A percentile compares a stretch with the other conserved stretches of the same genome.
These are phyloP conservation scores for Russula brevipes DNA, from an alignment of 768 basidiomycete genomes.

Conservation along the genomic window DNA sequence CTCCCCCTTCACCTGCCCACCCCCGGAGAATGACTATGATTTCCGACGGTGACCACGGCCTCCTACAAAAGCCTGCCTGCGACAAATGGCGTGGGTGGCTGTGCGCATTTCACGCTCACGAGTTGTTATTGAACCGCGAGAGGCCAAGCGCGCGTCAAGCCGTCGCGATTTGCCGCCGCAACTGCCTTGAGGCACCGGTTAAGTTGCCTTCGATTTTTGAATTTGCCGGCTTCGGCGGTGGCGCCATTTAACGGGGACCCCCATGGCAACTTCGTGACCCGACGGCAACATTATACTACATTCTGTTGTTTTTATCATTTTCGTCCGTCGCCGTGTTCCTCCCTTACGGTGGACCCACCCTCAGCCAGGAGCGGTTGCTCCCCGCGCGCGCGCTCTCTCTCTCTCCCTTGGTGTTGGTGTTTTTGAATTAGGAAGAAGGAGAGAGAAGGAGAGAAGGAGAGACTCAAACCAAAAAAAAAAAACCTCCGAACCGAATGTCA, in stretches of 20 bases:
- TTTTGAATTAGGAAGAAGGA: not conserved
- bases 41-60: slow-evolving; percentile 1
- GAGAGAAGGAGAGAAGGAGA: not conserved
- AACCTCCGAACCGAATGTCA: not conserved
- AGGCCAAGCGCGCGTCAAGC: not conserved
- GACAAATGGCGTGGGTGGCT: not conserved
- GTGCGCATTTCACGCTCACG: not conserved
- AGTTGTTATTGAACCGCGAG: too few species aligned
- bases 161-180: slow-evolving; percentile 1
- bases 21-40: not conserved
- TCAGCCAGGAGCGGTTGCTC: not conserved
- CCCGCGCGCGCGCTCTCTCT: not conserved
- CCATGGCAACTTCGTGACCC: too few species aligned
- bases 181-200: slow-evolving; percentile 11
- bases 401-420: not conserved
- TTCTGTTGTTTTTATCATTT: too few species aligned
- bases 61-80: not conserved
- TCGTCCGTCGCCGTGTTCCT: too few species aligned
- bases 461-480: not conserved
- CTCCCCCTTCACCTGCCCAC: not conserved
- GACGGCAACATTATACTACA: too few species aligned
- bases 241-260: not conserved
- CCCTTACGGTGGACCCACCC: not conserved
- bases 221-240: not conserved
- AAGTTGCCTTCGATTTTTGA: slow-evolving; percentile 11